Base-by-base conservation (phyloP, 2,329 filamentous ascomycete genomes). In the Sclerotinia spermophila region DNA sequence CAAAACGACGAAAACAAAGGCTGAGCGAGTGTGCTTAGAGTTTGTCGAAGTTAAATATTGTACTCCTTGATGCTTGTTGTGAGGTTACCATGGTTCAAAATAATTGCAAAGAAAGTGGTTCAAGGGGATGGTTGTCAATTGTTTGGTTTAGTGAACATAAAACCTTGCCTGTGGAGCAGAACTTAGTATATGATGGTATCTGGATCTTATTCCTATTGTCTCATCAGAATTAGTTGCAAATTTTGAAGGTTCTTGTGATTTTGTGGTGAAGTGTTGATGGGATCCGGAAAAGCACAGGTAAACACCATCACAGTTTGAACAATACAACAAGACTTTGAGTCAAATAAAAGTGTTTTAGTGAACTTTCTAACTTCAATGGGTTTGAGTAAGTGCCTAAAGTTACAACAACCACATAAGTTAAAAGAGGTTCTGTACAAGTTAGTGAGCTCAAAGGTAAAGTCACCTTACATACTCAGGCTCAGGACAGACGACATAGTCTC, bases 321-420 rank as follows among this genome's bases (percentile, higher is more conserved):
- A 24, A 30, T 30, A 21, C 35, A 3, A 40, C 21, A 19, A 40
- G 33, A 5, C 21, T 40, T 24, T 53, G 5, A 53, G 45, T 53
- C 10, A 40, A 15, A 30, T 15, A 5, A 6, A 66, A 30, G 3
- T 10, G 5, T 40, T 53, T 30, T 30, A 7, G 51, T 3, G 15
- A 24, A 3, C 7, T 40, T 24, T 4, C 5, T 30, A n/a, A 13
- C 5, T 15, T 1, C 3, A 53, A 30, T 40, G 2, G 4, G 3
- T 1, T 30, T 24, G 0, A 2, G 4, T 6, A 1, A 35, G 7
- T 15, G 17, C 17, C 4, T 19, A 5, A 7, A 6, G 13, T 5
- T 40, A 30, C n/a, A n/a, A n/a, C n/a, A n/a, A n/a, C n/a, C n/a
- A n/a, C n/a, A n/a, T n/a, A 7, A 6, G 13, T 5, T 40, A 30